Evolutionary conservation across 371 early-diverging fungal genomes (phyloP).

Genomic region (Syncephalastrum contaminatum): DNA sequence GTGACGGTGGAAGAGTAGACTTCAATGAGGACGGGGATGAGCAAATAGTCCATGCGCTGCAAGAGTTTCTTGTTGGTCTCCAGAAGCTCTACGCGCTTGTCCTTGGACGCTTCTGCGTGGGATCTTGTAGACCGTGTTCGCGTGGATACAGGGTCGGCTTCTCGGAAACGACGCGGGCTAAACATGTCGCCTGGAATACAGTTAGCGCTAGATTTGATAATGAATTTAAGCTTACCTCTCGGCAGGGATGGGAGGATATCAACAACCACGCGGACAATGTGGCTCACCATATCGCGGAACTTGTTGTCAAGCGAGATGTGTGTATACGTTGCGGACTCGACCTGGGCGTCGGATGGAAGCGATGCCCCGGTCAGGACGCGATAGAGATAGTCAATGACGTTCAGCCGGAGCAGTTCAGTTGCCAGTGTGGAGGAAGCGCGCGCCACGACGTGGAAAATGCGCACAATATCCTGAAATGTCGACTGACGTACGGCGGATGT

Average conservation of each 20-base stretch:
- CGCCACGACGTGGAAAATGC: conserved; percentile 58
- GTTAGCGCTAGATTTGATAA: background rate
- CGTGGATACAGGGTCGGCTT: conserved; percentile 17
- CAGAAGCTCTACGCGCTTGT: conserved; percentile 35
- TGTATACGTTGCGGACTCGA: background rate
- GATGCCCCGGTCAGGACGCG: conserved; percentile 56
- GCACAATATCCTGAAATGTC: conserved; percentile 62
- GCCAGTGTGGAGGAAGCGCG: conserved; percentile 63
- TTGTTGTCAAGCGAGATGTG: conserved; percentile 37
- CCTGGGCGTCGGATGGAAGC: conserved; percentile 7
- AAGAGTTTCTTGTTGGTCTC: conserved; percentile 37
- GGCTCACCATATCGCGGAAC: conserved; percentile 39
- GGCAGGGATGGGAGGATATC: conserved; percentile 72
- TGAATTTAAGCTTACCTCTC: conserved; percentile 30
- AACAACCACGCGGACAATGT: conserved; percentile 42
- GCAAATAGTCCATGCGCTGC: conserved; percentile 36
- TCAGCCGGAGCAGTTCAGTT: conserved; percentile 52
- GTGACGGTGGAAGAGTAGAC: conserved; percentile 61
- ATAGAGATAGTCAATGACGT: conserved; percentile 56
- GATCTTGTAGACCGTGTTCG: conserved; percentile 22
- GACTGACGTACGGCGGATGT: conserved; percentile 42
- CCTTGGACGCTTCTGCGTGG: conserved; percentile 10
- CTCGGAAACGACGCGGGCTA: conserved; percentile 35
- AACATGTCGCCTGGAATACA: conserved; percentile 26
- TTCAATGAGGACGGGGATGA: conserved; percentile 59